A percentile compares a stretch with the other conserved stretches of the same genome.
Evolutionary conservation across 768 basidiomycete species (phyloP).

Genomic region (Crucibulum laeve): DNA sequence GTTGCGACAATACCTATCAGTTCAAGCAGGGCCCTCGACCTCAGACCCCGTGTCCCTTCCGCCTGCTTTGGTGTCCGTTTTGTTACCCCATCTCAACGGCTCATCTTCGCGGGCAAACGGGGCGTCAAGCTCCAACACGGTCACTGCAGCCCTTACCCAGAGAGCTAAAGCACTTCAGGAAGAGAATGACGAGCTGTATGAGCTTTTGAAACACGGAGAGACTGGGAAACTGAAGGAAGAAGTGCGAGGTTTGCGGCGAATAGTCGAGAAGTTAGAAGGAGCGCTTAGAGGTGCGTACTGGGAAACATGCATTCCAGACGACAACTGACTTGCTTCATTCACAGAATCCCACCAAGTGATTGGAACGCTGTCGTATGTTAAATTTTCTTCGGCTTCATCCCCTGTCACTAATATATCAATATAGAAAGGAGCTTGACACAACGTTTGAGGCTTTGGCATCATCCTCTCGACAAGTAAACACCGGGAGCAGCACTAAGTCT

Average conservation of each 20-base stretch:
- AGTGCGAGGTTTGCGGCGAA: slow-evolving; percentile 61
- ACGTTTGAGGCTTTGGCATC: slow-evolving; percentile 60
- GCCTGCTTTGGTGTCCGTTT: slow-evolving; percentile 60
- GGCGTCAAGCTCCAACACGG: slow-evolving; percentile 44
- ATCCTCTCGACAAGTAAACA: slow-evolving; percentile 36
- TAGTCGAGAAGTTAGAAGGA: slow-evolving; percentile 65
- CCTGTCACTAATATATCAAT: not conserved
- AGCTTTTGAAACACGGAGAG: slow-evolving; percentile 67
- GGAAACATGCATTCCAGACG: not conserved
- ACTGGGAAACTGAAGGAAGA: slow-evolving; percentile 82
- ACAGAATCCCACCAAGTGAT: slow-evolving; percentile 79
- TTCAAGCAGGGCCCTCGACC: slow-evolving; percentile 54
- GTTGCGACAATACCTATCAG: slow-evolving; percentile 60
- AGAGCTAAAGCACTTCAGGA: slow-evolving; percentile 71
- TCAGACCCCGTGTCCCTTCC: slow-evolving; percentile 68
- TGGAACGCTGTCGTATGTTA: slow-evolving; percentile 63
- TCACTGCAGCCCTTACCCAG: slow-evolving; percentile 72
- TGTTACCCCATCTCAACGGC: slow-evolving; percentile 62
- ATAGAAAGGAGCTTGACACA: slow-evolving; percentile 74
- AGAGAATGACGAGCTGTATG: slow-evolving; percentile 85
- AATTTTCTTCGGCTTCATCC: slow-evolving; percentile 9
- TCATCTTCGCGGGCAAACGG: slow-evolving; percentile 24
- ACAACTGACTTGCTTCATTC: slow-evolving; percentile 3
- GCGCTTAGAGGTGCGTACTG: slow-evolving; percentile 68
- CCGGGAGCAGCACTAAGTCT: slow-evolving; percentile 28